These are phyloP conservation scores for Juglanconis oblonga DNA, from an alignment of 2,329 filamentous ascomycete species.

Conservation along the genomic window DNA sequence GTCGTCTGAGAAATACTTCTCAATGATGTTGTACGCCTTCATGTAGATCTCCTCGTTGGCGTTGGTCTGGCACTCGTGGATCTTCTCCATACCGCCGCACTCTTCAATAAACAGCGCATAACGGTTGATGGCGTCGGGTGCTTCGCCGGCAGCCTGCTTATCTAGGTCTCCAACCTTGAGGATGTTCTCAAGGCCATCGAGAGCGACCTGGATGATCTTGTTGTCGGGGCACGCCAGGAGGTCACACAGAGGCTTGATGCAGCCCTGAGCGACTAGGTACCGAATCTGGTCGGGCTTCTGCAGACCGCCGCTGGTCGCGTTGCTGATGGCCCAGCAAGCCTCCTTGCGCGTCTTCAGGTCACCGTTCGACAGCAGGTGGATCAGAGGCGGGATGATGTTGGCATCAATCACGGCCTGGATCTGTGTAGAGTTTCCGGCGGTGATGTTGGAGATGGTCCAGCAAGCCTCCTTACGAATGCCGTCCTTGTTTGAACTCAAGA, in stretches of 20 bases:
- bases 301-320: conserved; percentile 92
- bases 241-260: conserved; percentile 96
- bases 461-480: conserved; percentile 99
- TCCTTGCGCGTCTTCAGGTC: conserved; percentile 99
- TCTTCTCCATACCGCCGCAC: conserved; percentile 99
- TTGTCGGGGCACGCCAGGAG: conserved; percentile 95
- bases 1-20: conserved; percentile 99
- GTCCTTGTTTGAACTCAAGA: conserved; percentile 95
- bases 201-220: conserved; percentile 98
- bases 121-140: conserved; percentile 81
- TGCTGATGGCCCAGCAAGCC: conserved; percentile 99
- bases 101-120: conserved; percentile 99
- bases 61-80: conserved; percentile 99
- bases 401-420: conserved; percentile 96
- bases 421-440: conserved; percentile 94
- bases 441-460: conserved; percentile 99
- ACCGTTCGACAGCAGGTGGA: conserved; percentile 92
- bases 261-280: conserved; percentile 88
- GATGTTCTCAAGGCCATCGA: conserved; percentile 98
- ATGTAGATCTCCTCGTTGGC: conserved; percentile 99
- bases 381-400: conserved; percentile 93
- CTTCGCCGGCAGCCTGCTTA: conserved; percentile 80
- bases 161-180: conserved; percentile 99
- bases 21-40: conserved; percentile 99
- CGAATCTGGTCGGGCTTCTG: conserved; percentile 99